Evolutionary conservation across 2,329 filamentous ascomycete genomes (phyloP), one percentile per base, ranked within the genome.

Genomic region (Dothideomycetidae sp.): DNA sequence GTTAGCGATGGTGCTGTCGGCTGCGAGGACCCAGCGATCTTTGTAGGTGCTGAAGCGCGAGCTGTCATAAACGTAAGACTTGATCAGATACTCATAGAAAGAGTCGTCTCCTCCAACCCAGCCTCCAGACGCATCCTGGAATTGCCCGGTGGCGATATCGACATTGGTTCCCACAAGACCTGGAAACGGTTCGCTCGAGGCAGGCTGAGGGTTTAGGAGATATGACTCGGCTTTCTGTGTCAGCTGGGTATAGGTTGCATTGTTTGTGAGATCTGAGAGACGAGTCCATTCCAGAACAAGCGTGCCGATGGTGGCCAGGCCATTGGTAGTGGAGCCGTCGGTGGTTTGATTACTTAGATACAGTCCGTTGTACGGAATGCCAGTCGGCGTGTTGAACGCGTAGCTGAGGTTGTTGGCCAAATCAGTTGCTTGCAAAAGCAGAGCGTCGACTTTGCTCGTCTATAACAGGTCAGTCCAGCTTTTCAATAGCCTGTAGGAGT

Each of bases 21-120:
- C 80, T 2, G 83, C 83, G 1, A 66, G 53, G 29, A 82, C 60
- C 83, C 83, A 93, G 23, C 30, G 73, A 44, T 86, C 77, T 49
- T 68, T 74, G 60, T 88, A 84, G 2, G 56, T 44, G 2, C 50
- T 57, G 49, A 81, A 92, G 3, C 73, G 67, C 4, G 55, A 48
- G 0, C 73, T 66, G 51, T 88, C 78, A 54, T 92, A 92, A 38
- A 88, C 58, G 50, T 77, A 92, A 81, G 90, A 88, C 64, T 93
- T 93, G 56, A 93, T 78, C 19, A 93, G 70, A 50, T 92, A 92
- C 59, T 92, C 83, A 60, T 92, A 93, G 60, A 78, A 92, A 30
- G 75, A 82, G 55, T 92, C 83, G 18, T 70, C 71, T 5, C 80
- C 78, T 35, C 78, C 82, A 28, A 72, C 70, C 83, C 83, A 93